Conservation (phyloP, 495 filamentous ascomycete species). For the Tuber microsphaerosporum region DNA sequence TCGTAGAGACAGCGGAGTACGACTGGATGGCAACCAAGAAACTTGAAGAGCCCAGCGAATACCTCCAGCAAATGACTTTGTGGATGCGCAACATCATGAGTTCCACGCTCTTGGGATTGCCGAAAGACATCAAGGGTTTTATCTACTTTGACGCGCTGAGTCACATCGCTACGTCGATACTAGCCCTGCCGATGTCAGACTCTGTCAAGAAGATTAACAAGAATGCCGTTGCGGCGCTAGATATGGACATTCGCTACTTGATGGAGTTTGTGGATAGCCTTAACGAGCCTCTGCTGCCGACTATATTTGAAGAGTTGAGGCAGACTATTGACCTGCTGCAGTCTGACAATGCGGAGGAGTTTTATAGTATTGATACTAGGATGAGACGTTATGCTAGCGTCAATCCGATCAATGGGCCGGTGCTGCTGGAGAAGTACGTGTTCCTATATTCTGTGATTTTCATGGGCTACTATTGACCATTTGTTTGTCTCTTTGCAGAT, state of each 20-base stretch:
- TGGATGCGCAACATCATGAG: constrained; percentile 97
- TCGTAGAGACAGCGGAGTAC: constrained; percentile 94
- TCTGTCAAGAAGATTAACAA: constrained; percentile 79
- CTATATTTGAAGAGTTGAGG: constrained; percentile 83
- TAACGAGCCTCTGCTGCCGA: constrained; percentile 66
- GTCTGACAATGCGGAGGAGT: constrained; percentile 83
- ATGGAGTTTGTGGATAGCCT: constrained; percentile 77
- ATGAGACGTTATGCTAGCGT: constrained; percentile 92
- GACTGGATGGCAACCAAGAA: constrained; percentile 72
- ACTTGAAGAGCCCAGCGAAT: constrained; percentile 68
- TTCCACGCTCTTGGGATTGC: constrained; percentile 81
- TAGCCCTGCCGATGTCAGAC: constrained; percentile 73
- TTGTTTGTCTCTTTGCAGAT: constrained; percentile 10
- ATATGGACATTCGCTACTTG: constrained; percentile 75
- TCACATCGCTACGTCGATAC: constrained; percentile 78
- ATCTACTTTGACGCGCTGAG: constrained; percentile 95
- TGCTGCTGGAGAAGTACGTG: constrained; percentile 77
- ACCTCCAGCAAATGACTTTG: constrained; percentile 85
- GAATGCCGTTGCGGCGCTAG: constrained; percentile 70
- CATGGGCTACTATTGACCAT: not conserved
- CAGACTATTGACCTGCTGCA: constrained; percentile 85
- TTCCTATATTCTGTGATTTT: not conserved
- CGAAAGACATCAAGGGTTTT: constrained; percentile 88
- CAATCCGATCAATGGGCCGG: constrained; percentile 77
- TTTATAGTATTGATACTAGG: constrained; percentile 76